Conservation (phyloP, 2,329 filamentous ascomycete genomes). For the Rhinocladiella mackenziei region DNA sequence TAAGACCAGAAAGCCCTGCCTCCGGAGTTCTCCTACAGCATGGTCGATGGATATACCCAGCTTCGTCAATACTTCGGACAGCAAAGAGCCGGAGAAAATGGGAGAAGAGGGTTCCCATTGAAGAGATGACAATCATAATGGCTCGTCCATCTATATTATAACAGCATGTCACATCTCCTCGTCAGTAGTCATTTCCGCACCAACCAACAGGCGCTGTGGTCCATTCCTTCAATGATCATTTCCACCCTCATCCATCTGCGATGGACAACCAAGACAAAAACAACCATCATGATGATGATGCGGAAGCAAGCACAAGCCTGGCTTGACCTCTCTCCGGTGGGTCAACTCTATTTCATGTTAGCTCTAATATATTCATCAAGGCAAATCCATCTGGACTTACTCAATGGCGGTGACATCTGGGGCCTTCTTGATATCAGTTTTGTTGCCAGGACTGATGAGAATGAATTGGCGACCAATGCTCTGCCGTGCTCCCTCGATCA, state of each 20-base stretch:
- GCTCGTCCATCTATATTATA: no score
- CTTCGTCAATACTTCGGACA: no score
- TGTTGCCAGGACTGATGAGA: slow-evolving; percentile 88
- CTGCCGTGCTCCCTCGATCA: slow-evolving; percentile 81
- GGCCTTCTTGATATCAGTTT: slow-evolving; percentile 50
- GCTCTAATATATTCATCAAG: slow-evolving; percentile 3
- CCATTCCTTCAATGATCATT: not conserved
- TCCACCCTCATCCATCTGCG: not conserved
- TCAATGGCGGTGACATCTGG: slow-evolving; percentile 45
- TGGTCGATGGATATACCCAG: no score
- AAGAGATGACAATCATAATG: no score
- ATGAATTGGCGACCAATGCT: slow-evolving; percentile 92
- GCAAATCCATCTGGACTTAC: slow-evolving; percentile 32
- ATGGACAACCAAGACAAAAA: not conserved
- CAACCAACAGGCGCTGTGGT: no score
- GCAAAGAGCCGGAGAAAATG: no score
- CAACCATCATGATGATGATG: slow-evolving; percentile 15
- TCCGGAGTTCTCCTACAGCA: no score
- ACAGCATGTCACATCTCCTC: no score
- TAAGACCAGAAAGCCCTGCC: no score
- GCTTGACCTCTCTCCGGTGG: slow-evolving; percentile 45
- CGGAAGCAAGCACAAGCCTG: slow-evolving; percentile 35
- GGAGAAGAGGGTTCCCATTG: no score
- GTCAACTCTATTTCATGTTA: slow-evolving; percentile 35
- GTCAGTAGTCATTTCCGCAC: no score